Evolutionary conservation across 1,284 basidiomycete species (phyloP), one percentile per base, ranked within the genome.

Genomic region (Ganoderma leucocontextum): DNA sequence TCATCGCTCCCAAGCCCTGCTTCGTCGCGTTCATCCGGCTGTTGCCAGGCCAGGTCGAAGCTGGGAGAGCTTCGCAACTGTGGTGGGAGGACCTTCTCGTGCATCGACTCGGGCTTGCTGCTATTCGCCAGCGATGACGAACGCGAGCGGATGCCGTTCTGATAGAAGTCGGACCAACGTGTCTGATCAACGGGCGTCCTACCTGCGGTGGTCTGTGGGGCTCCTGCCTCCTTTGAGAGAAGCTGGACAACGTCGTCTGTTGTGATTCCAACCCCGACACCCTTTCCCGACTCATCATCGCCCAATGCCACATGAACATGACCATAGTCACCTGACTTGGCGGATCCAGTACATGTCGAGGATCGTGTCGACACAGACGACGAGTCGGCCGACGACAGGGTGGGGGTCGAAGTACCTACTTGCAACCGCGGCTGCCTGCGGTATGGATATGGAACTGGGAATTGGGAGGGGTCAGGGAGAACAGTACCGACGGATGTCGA

Each of bases 1-100:
- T 91, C 91, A 64, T 91, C 92, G 71, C 89, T 90, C 52, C 88
- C 82, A 35, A 87, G 75, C n/a, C 85, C 88, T 55, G 83, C 83
- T 75, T 93, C 91, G 71, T 93, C 92, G 69, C 88, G 85, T 77
- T 93, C 92, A 76, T 91, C 91, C 7, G 90, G 86, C 7, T 85
- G 79, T 75, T 90, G 88, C 92, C 92, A 94, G 62, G 84, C 86
- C 78, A 89, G 84, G 74, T 93, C 92, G 75, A 90, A 91, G 75
- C 90, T 91, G 33, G 87, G 86, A 74, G 91, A 90, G 72, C 87
- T 85, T 35, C 85, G 85, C 55, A 91, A 65, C 44, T 41, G 58
- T 10, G 70, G 67, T 19, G 78, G 77, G 47, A 72, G 68, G 47
- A 79, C 75, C 67, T 75, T 81, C 53, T 89, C 87, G 65, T 84